Conservation (phyloP, 495 filamentous ascomycete genomes). For the Neurospora hispaniola region DNA sequence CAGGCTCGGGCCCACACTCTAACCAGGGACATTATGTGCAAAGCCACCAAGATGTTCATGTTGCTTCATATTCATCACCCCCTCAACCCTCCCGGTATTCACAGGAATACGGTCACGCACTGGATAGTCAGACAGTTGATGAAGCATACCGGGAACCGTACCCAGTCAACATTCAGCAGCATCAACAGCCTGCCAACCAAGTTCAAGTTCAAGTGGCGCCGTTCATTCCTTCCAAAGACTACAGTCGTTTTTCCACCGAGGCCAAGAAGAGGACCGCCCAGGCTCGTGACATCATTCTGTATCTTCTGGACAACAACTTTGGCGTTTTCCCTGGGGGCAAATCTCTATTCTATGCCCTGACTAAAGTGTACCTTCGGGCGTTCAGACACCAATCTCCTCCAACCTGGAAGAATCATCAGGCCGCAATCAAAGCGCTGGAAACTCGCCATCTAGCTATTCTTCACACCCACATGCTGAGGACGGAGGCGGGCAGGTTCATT, state of each 20-base stretch:
- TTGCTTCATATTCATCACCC: background rate
- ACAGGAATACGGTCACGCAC: background rate
- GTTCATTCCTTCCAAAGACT: slow-evolving; percentile 13
- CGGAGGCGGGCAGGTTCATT: slow-evolving; percentile 12
- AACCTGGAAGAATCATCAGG: slow-evolving; percentile 29
- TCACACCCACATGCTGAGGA: slow-evolving; percentile 23
- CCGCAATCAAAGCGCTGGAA: slow-evolving; percentile 33
- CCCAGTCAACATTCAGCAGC: background rate
- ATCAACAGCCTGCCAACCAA: background rate
- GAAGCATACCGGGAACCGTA: background rate
- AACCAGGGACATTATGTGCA: background rate
- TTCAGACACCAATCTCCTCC: slow-evolving; percentile 27
- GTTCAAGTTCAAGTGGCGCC: background rate
- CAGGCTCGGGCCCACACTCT: background rate
- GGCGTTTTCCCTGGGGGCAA: slow-evolving; percentile 67
- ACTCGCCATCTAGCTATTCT: slow-evolving; percentile 11
- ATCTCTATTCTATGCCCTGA: slow-evolving; percentile 65
- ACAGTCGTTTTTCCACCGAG: slow-evolving; percentile 15
- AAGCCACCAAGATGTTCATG: background rate
- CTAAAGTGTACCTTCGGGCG: slow-evolving; percentile 43
- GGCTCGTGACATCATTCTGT: slow-evolving; percentile 51
- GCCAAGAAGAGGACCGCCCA: slow-evolving; percentile 19
- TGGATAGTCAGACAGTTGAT: background rate
- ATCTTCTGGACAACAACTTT: slow-evolving; percentile 55
- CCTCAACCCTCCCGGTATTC: background rate